Evolutionary conservation across 768 basidiomycete genomes (phyloP).

Genomic region (Hygrophoropsis aurantiaca): DNA sequence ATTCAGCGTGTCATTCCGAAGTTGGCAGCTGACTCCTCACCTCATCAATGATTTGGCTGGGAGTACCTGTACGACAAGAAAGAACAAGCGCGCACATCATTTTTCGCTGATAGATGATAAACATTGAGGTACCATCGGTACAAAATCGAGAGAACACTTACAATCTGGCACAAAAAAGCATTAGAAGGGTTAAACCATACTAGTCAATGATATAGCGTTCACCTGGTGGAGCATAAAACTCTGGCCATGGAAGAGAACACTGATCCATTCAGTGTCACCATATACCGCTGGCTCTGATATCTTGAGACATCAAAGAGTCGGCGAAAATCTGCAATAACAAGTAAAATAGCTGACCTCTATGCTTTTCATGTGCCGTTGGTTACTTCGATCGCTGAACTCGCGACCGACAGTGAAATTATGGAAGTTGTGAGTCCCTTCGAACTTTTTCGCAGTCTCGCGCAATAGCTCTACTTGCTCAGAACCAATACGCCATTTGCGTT

Average conservation of each 20-base stretch:
- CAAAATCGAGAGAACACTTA: conserved; percentile 12
- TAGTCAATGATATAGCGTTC: conserved; percentile 21
- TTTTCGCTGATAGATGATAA: conserved; percentile 66
- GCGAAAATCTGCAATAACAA: neutral
- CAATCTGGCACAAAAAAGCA: conserved; percentile 26
- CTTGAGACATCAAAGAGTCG: conserved; percentile 33
- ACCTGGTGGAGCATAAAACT: conserved; percentile 99
- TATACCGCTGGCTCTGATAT: conserved; percentile 85
- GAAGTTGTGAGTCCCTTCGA: conserved; percentile 92
- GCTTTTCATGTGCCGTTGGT: conserved; percentile 83
- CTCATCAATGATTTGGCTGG: conserved; percentile 72
- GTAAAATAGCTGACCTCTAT: conserved; percentile 57
- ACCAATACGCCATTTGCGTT: conserved; percentile 69
- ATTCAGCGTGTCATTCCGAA: neutral
- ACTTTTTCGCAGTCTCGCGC: conserved; percentile 57
- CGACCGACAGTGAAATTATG: conserved; percentile 95
- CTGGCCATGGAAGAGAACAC: conserved; percentile 91
- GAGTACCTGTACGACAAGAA: conserved; percentile 71
- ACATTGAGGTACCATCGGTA: conserved; percentile 12
- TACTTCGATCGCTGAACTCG: conserved; percentile 80
- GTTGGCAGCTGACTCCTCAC: conserved; percentile 31
- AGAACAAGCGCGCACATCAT: conserved; percentile 93
- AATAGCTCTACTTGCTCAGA: conserved; percentile 55
- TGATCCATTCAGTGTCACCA: conserved; percentile 93
- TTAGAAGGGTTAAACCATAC: conserved; percentile 17